Evolutionary conservation across 768 basidiomycete genomes (phyloP).

Genomic region (Suillus tomentosus): DNA sequence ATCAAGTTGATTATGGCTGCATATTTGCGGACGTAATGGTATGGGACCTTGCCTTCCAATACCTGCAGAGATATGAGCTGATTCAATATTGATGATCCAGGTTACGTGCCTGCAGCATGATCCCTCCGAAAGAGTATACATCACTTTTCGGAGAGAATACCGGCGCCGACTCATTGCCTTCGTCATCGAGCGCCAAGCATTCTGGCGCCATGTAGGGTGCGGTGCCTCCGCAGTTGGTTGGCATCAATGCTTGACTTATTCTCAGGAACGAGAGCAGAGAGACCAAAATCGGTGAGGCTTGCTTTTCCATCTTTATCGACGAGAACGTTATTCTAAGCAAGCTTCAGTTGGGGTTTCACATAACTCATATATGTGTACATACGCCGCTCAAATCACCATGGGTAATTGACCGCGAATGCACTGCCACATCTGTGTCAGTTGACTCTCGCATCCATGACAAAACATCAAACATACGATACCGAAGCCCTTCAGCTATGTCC

Average conservation of each 20-base stretch:
- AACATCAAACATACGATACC: slow-evolving; percentile 1
- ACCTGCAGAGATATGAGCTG: neutral
- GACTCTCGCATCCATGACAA: neutral
- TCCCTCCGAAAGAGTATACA: slow-evolving; percentile 28
- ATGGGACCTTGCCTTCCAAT: neutral
- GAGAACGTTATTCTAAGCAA: slow-evolving; percentile 11
- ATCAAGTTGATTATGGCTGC: rapidly evolving
- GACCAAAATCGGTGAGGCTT: slow-evolving; percentile 8
- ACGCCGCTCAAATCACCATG: slow-evolving; percentile 35
- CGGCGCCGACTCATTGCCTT: neutral
- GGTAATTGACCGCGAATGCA: slow-evolving; percentile 23
- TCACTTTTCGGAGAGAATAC: slow-evolving; percentile 3
- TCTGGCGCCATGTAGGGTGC: slow-evolving; percentile 10
- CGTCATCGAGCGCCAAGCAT: neutral
- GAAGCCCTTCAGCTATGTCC: no score
- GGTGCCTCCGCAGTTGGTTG: slow-evolving; percentile 22
- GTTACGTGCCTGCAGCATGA: slow-evolving; percentile 22
- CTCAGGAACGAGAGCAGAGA: slow-evolving; percentile 17
- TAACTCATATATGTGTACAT: neutral
- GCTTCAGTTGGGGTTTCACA: neutral
- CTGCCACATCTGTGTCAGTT: slow-evolving; percentile 5
- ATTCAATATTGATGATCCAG: no score
- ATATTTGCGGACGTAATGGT: neutral
- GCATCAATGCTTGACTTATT: neutral
- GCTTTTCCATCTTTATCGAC: slow-evolving; percentile 18